phyloP scores from a whole-genome alignment of 2,329 filamentous ascomycete species.

The Gremmenia infestans region DNA sequence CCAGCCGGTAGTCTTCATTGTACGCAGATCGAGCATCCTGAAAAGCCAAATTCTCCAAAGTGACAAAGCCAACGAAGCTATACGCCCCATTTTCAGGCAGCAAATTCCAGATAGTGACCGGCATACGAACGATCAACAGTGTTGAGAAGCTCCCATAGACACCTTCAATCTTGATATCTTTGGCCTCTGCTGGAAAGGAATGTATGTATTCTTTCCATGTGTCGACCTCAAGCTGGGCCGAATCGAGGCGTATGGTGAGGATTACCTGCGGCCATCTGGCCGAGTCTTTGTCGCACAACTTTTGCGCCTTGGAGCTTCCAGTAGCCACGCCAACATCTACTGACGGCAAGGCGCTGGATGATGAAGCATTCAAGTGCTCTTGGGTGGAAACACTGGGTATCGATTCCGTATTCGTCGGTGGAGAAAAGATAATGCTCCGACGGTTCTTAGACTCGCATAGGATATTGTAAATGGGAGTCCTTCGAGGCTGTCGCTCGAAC shows the following conservation, averaged over 20 bases:
- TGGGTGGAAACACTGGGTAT: not conserved
- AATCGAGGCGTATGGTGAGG: not conserved
- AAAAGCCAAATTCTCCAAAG: not conserved
- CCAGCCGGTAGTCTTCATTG: too few species aligned
- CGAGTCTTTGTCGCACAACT: not conserved
- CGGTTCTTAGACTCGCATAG: not conserved
- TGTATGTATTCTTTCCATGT: conserved; percentile 2
- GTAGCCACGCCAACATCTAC: not conserved
- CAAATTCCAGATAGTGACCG: conserved; percentile 7
- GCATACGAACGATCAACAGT: conserved; percentile 5
- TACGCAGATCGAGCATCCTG: too few species aligned
- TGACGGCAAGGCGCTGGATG: not conserved
- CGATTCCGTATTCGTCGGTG: not conserved
- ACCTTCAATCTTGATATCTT: conserved; percentile 4
- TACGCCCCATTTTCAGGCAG: conserved; percentile 9
- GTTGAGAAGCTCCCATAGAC: conserved; percentile 10
- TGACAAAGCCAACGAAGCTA: conserved; percentile 9
- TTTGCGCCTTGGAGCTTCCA: not conserved
- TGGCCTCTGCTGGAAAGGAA: conserved; percentile 1
- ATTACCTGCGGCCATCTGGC: not conserved
- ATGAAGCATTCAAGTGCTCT: not conserved
- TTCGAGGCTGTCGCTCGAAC: not conserved
- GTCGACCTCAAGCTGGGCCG: not conserved
- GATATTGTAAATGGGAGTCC: not conserved
- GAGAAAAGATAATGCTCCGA: not conserved